phyloP scores from a whole-genome alignment of 192 early-diverging fungal genomes.

The Entomortierella beljakovae region DNA sequence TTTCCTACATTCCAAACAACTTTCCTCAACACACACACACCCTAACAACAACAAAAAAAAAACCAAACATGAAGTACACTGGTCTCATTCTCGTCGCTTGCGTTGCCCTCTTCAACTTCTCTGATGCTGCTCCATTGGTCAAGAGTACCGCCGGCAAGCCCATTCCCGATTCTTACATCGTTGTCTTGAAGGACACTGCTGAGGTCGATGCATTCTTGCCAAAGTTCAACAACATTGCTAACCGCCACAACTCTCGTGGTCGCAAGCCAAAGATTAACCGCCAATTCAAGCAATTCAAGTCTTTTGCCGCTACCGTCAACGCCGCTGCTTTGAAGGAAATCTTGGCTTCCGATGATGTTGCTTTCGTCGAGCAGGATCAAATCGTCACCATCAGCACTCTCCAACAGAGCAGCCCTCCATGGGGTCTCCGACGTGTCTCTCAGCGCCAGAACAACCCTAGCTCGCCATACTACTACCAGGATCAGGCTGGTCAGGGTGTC shows the following conservation, averaged over 20 bases:
- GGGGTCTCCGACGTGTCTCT: slow-evolving; percentile 87
- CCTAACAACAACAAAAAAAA: neutral
- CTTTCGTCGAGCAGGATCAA: slow-evolving; percentile 85
- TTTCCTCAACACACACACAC: neutral
- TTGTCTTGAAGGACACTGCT: slow-evolving; percentile 34
- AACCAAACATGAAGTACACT: slow-evolving; percentile 34
- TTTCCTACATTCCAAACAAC: neutral
- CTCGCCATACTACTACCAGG: slow-evolving; percentile 42
- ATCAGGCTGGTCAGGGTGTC: slow-evolving; percentile 52
- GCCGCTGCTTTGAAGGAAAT: slow-evolving; percentile 36
- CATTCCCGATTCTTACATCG: slow-evolving; percentile 48
- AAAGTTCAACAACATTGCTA: slow-evolving; percentile 42
- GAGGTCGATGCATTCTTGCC: slow-evolving; percentile 15
- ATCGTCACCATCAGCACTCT: slow-evolving; percentile 73
- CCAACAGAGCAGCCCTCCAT: slow-evolving; percentile 78
- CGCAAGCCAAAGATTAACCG: slow-evolving; percentile 32
- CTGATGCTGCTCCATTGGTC: slow-evolving; percentile 40
- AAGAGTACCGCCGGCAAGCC: slow-evolving; percentile 8
- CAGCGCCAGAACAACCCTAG: slow-evolving; percentile 56
- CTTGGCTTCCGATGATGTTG: slow-evolving; percentile 62
- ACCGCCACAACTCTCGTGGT: slow-evolving; percentile 35
- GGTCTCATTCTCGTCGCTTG: slow-evolving; percentile 32
- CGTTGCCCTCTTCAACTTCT: slow-evolving; percentile 16
- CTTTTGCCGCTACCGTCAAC: slow-evolving; percentile 33
- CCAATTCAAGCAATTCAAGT: slow-evolving; percentile 19